Percentiles rank a stretch among this genome's conserved stretches.
phyloP scores from a whole-genome alignment of 176 grass and related monocot species.

The Alloteropsis semialata region DNA sequence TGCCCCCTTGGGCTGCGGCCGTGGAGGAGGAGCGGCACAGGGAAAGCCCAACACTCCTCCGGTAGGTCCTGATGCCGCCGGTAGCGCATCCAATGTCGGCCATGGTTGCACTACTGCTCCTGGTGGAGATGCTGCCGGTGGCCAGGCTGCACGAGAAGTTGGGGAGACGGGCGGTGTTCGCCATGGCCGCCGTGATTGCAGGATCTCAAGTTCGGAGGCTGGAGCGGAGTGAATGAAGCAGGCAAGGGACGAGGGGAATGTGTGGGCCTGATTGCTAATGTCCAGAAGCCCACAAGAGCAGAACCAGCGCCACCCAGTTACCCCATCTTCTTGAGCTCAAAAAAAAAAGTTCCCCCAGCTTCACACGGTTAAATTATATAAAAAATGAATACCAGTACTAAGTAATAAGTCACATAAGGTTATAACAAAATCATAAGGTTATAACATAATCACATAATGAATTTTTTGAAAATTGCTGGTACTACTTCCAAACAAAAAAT shows the following conservation, averaged over 20 bases:
- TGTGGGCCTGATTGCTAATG: neutral
- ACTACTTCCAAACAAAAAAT: too few species aligned
- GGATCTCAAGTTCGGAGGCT: neutral
- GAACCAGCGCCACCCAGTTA: neutral
- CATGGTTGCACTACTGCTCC: neutral
- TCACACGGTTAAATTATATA: too few species aligned
- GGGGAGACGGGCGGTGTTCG: conserved; percentile 7
- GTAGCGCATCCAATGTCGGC: neutral
- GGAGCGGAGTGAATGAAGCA: neutral
- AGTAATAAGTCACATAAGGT: too few species aligned
- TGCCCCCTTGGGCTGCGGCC: conserved; percentile 17
- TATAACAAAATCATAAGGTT: too few species aligned
- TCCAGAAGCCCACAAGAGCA: neutral
- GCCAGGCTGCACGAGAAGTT: neutral
- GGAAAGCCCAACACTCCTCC: neutral
- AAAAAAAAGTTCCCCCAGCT: too few species aligned
- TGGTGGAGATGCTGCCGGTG: neutral
- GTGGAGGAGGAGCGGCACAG: conserved; percentile 47
- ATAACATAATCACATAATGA: too few species aligned
- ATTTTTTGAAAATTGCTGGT: too few species aligned
- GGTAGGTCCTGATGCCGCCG: neutral
- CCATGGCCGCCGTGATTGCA: conserved; percentile 31
- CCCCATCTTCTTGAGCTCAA: too few species aligned
- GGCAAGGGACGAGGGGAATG: neutral
- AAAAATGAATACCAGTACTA: too few species aligned